Evolutionary conservation across 345 rosid genomes (phyloP).

Genomic region (Acer negundo): DNA sequence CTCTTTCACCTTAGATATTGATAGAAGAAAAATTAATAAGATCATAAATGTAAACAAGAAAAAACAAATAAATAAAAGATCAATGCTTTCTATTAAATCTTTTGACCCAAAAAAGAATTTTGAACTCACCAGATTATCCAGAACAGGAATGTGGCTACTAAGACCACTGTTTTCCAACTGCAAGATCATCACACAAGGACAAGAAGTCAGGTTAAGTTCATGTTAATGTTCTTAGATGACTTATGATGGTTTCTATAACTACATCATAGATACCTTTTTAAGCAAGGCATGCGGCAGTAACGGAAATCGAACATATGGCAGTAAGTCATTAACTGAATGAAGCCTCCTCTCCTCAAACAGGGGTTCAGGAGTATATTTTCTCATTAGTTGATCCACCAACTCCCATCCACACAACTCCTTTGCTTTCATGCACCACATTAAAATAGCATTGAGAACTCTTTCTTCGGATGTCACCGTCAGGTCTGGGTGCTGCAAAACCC

Average conservation of each 20-base stretch:
- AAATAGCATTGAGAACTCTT: constrained; percentile 80
- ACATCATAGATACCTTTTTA: constrained; percentile 53
- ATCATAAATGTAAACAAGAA: not conserved
- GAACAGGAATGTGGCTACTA: constrained; percentile 37
- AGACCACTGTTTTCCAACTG: constrained; percentile 79
- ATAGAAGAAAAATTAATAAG: constrained; percentile 20
- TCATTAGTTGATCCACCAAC: constrained; percentile 55
- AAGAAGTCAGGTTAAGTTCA: constrained; percentile 18
- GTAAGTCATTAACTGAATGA: constrained; percentile 50
- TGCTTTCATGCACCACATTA: constrained; percentile 88
- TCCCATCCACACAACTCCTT: constrained; percentile 71
- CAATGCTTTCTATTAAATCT: not conserved
- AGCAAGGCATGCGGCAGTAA: constrained; percentile 66
- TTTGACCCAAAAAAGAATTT: not conserved
- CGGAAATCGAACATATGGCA: constrained; percentile 80
- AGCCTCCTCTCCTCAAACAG: constrained; percentile 76
- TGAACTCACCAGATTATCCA: constrained; percentile 66
- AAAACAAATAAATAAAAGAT: not conserved
- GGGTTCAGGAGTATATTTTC: constrained; percentile 38
- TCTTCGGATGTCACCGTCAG: constrained; percentile 94
- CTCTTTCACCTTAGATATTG: constrained; percentile 62
- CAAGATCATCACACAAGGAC: constrained; percentile 28
- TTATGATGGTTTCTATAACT: constrained; percentile 15
- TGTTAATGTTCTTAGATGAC: not conserved
- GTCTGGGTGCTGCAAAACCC: constrained; percentile 80